Evolutionary conservation across 352 stramenopile genomes (phyloP), one percentile per base, ranked within the genome.

Genomic region (Phytopythium aichiense): DNA sequence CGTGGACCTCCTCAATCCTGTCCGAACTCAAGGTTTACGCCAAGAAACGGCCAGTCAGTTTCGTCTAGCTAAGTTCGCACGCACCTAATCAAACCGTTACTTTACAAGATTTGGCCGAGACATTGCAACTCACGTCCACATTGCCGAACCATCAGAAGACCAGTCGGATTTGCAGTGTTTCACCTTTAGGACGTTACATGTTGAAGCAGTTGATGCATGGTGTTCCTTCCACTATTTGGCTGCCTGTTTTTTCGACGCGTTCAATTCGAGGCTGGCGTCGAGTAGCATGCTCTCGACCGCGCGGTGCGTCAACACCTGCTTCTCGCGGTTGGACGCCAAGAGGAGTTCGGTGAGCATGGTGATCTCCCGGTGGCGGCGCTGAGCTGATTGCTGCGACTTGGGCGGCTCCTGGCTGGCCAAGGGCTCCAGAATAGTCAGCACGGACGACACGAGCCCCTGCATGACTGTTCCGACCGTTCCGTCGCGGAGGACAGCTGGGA

Each of bases 361-460:
- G 35, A 57, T 57, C 31, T 57, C 51, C 18, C 15, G 16, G 51
- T 57, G 51, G 11, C 20, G 22, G 12, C 25, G 31, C 46, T 52
- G 20, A 18, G 7, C 45, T 5, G 18, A 13, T 13, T 23, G 46
- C 46, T 28, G 46, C 9, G 40, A 46, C 18, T n/a, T 46, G 40
- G 15, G 22, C 3, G 46, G 7, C 12, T 28, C 22, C 7, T 16
- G 4, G 9, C 25, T 8, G 4, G n/a, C 50, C 31, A 11, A 25
- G 5, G 33, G 30, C 51, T 57, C 51, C 30, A 57, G 30, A 45
- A 57, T 23, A 7, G 28, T 57, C 51, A 57, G 31, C 1, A 46
- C 35, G 18, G 51, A 57, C 15, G 51, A 42, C 18, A 28, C 15
- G 51, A 45, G 35, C 7, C 11, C 51, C 11, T 57, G 51, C 30